These are phyloP conservation scores for Saprolegnia diclina DNA, from an alignment of 352 stramenopile species.

Conservation along the genomic window DNA sequence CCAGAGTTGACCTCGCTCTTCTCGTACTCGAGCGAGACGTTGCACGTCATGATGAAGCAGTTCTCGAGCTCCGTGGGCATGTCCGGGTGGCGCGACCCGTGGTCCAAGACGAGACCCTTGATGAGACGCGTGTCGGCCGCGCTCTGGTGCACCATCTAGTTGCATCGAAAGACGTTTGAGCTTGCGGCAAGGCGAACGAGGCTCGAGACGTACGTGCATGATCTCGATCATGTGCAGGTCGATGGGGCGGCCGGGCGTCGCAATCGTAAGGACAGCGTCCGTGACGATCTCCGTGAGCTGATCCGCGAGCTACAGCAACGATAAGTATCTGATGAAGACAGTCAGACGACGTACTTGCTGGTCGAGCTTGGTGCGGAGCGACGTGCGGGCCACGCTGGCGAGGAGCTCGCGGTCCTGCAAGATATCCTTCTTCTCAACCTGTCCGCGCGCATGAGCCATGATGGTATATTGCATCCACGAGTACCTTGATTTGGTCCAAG, in stretches of 20 bases:
- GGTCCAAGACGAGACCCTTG: constrained; percentile 97
- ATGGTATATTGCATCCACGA: constrained; percentile 22
- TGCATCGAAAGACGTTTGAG: not conserved
- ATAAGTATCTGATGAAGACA: constrained; percentile 10
- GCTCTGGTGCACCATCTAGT: constrained; percentile 94
- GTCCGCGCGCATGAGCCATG: constrained; percentile 5
- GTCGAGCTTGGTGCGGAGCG: constrained; percentile 97
- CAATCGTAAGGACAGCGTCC: constrained; percentile 94
- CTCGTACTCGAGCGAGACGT: constrained; percentile 99
- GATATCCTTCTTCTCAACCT: constrained; percentile 51
- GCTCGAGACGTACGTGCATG: constrained; percentile 83
- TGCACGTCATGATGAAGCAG: constrained; percentile 98
- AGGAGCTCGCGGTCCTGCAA: constrained; percentile 94
- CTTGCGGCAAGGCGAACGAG: not conserved
- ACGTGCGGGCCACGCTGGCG: constrained; percentile 90
- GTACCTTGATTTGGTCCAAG: constrained; percentile 90
- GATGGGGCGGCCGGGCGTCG: constrained; percentile 72
- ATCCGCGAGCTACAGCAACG: constrained; percentile 56
- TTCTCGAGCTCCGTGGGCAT: constrained; percentile 97
- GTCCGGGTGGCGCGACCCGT: constrained; percentile 97
- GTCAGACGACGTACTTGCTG: constrained; percentile 52
- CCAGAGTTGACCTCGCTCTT: constrained; percentile 98
- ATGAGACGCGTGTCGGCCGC: constrained; percentile 91
- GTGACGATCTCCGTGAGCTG: constrained; percentile 96
- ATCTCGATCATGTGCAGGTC: constrained; percentile 99